Conservation (phyloP, 768 basidiomycete species). For the Rhodotorula toruloides region DNA sequence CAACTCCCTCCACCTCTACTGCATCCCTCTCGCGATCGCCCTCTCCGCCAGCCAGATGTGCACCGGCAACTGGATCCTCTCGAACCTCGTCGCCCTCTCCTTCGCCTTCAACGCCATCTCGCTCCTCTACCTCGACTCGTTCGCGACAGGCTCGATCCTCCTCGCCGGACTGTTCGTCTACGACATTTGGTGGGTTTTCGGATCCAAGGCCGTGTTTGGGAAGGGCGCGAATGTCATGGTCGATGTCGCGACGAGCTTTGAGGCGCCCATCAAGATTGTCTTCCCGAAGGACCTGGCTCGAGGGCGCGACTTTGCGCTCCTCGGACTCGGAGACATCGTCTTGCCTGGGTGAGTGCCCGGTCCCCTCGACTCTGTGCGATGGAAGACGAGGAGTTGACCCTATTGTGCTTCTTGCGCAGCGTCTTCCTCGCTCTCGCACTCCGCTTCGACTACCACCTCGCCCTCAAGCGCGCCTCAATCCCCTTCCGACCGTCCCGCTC, state of each 20-base stretch:
- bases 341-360: constrained; percentile 50
- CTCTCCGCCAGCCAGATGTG: no score
- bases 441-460: constrained; percentile 66
- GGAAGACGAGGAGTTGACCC: not conserved
- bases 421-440: constrained; percentile 74
- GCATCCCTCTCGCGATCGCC: constrained; percentile 60
- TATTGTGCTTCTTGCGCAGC: constrained; percentile 44
- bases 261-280: constrained; percentile 87
- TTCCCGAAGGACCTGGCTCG: constrained; percentile 67
- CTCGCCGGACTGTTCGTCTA: constrained; percentile 82
- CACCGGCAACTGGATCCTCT: constrained; percentile 64
- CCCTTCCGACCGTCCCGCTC: constrained; percentile 27
- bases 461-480: constrained; percentile 42
- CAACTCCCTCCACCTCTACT: constrained; percentile 52
- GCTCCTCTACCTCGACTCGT: constrained; percentile 78
- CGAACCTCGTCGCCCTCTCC: constrained; percentile 67
- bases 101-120: constrained; percentile 75
- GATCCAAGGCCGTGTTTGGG: constrained; percentile 53
- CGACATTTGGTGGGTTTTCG: constrained; percentile 82
- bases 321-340: constrained; percentile 84
- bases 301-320: constrained; percentile 69
- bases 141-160: constrained; percentile 75
- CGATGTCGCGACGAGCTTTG: constrained; percentile 78
- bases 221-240: constrained; percentile 58
- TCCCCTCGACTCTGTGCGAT: not conserved